A percentile compares a stretch with the other conserved stretches of the same genome.
These are phyloP conservation scores for Colletotrichum higginsianum DNA, from an alignment of 2,329 filamentous ascomycete species.

Conservation along the genomic window DNA sequence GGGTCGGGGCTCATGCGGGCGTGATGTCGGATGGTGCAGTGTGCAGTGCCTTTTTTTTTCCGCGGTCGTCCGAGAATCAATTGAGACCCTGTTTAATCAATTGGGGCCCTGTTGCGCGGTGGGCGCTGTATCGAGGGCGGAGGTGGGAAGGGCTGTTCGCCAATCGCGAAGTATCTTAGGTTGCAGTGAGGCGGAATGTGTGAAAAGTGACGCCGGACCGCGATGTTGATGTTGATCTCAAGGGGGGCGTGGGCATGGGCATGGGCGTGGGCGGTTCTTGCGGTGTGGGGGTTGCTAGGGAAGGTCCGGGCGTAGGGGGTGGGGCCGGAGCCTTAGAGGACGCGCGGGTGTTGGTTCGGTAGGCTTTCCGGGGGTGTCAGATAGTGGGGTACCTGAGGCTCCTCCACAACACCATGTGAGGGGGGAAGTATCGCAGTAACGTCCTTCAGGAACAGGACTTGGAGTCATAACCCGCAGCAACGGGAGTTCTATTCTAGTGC, in stretches of 20 bases:
- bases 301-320: not conserved
- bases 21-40: not conserved
- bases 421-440: not conserved
- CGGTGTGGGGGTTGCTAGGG: slow-evolving; percentile 32
- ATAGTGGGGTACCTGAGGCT: not conserved
- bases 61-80: not conserved
- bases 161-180: not conserved
- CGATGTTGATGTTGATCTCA: slow-evolving; percentile 38
- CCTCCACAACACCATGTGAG: fast-evolving
- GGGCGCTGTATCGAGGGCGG: not conserved
- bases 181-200: not conserved
- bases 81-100: not conserved
- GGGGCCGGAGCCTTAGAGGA: not conserved
- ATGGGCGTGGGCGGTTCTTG: slow-evolving; percentile 15
- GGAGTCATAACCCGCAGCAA: not conserved
- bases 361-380: not conserved
- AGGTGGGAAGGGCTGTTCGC: not conserved
- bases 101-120: not conserved
- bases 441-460: not conserved
- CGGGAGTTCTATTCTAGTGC: not conserved
- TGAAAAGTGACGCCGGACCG: not conserved
- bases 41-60: too few species aligned
- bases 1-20: not conserved
- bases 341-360: slow-evolving; percentile 6
- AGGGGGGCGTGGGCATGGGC: slow-evolving; percentile 11